A percentile compares a stretch with the other conserved stretches of the same genome.
phyloP scores from a whole-genome alignment of 164 flowering plant genomes.

The Chimonanthus praecox region DNA sequence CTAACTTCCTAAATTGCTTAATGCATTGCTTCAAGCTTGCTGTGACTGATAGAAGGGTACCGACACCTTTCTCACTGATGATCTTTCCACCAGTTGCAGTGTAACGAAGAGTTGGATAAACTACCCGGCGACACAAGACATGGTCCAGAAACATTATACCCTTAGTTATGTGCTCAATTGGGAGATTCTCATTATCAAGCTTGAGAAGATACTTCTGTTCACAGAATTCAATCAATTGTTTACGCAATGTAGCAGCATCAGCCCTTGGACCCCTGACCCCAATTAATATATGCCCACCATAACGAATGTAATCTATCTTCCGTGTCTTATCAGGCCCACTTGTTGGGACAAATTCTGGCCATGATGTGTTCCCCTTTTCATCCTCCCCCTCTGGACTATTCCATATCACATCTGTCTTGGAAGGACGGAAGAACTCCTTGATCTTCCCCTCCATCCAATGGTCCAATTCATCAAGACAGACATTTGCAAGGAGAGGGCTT shows the following conservation, averaged over 20 bases:
- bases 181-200: conserved; percentile 84
- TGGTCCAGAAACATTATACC: conserved; percentile 98
- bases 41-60: conserved; percentile 82
- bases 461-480: conserved; percentile 86
- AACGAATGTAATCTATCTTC: conserved; percentile 85
- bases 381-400: conserved; percentile 77
- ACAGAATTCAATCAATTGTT: conserved; percentile 83
- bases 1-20: conserved; percentile 78
- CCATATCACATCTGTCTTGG: conserved; percentile 93
- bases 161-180: conserved; percentile 93
- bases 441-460: conserved; percentile 85
- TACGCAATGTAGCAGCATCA: conserved; percentile 84
- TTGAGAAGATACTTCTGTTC: conserved; percentile 84
- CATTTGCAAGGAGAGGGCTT: conserved; percentile 75
- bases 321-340: conserved; percentile 96
- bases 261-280: conserved; percentile 93
- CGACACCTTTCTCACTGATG: conserved; percentile 96
- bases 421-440: conserved; percentile 77
- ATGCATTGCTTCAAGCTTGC: conserved; percentile 96
- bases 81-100: conserved; percentile 98
- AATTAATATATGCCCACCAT: conserved; percentile 88
- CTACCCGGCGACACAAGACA: conserved; percentile 84
- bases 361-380: conserved; percentile 91
- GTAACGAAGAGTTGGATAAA: conserved; percentile 91
- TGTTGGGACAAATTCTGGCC: conserved; percentile 98